Base-by-base conservation (phyloP, 805 yeast species). In the Candida silvicultrix region DNA sequence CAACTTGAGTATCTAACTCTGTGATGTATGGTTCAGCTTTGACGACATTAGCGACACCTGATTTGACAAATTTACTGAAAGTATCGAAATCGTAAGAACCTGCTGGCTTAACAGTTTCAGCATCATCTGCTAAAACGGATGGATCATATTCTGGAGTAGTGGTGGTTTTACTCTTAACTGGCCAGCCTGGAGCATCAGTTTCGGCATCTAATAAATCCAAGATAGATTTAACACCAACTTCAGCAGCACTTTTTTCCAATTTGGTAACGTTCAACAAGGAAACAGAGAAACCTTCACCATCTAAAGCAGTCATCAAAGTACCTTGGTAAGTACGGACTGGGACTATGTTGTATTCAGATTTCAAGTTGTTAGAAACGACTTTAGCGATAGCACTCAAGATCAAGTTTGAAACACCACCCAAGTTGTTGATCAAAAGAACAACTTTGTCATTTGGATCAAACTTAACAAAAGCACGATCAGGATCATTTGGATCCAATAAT, bases 281-380 rank as follows among this genome's bases (percentile, higher is more conserved):
- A 50, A 92, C 74, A 35, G 94, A 83, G 64, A 90, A 88, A 1
- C 98, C 98, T 10, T 95, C 94, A 16, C 96, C 90, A 62, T 87
- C 88, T 49, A 92, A 75, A 0, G 97, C 89, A 3, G 97, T 88
- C 64, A 89, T 90, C 62, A 85, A 81, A 32, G 92, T 80, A 21
- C 96, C 92, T 1, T 82, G 77, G 49, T 80, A 76, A 12, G 82
- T 73, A 55, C 96, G 75, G 16, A 69, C 74, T 5, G 97, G 97
- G 12, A 52, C 62, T 43, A 84, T 77, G 11, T 65, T 64, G 56
- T 82, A 83, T 12, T 67, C 63, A 21, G 74, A 60, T 21, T 78
- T 73, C 54, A 88, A 70, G 42, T 75, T 66, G 16, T 69, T 73
- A 9, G 76, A 58, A 8, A 81, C 81, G 43, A 78, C 75, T 42